A percentile compares a stretch with the other conserved stretches of the same genome.
These are phyloP conservation scores for Trypethelium eluteriae DNA, from an alignment of 495 filamentous ascomycete species.

Conservation along the genomic window DNA sequence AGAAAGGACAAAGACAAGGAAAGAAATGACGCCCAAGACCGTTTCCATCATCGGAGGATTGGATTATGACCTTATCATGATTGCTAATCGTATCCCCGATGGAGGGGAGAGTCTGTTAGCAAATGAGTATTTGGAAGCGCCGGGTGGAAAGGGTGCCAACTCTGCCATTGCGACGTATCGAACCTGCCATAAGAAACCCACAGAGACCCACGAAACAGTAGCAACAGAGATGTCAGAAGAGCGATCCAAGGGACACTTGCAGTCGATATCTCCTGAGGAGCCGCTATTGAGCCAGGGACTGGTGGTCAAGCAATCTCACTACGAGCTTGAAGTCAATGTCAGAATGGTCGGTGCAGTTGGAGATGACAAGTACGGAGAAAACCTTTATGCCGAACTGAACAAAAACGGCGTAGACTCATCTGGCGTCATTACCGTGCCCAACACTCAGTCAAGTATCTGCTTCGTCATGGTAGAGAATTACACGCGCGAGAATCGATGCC, in stretches of 20 bases:
- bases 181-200: constrained; percentile 44
- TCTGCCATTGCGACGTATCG: constrained; percentile 77
- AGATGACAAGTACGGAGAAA: constrained; percentile 52
- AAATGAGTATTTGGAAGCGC: constrained; percentile 65
- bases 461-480: constrained; percentile 77
- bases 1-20: too few relatives aligned
- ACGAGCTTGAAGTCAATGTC: constrained; percentile 43
- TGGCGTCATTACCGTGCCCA: constrained; percentile 43
- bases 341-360: constrained; percentile 83
- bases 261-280: neutral
- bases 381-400: constrained; percentile 39
- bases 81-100: constrained; percentile 9
- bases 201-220: constrained; percentile 10
- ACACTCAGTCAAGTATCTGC: constrained; percentile 66
- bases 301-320: neutral
- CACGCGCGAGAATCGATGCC: constrained; percentile 78
- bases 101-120: constrained; percentile 27
- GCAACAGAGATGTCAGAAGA: neutral
- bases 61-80: constrained; percentile 13
- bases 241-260: too few relatives aligned
- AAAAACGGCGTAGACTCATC: constrained; percentile 55
- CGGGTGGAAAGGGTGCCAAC: constrained; percentile 93
- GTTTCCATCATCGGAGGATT: constrained; percentile 8
- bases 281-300: neutral
- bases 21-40: constrained; percentile 10